Evolutionary conservation across 371 early-diverging fungal genomes (phyloP).

Genomic region (Actinomortierella wolfii): DNA sequence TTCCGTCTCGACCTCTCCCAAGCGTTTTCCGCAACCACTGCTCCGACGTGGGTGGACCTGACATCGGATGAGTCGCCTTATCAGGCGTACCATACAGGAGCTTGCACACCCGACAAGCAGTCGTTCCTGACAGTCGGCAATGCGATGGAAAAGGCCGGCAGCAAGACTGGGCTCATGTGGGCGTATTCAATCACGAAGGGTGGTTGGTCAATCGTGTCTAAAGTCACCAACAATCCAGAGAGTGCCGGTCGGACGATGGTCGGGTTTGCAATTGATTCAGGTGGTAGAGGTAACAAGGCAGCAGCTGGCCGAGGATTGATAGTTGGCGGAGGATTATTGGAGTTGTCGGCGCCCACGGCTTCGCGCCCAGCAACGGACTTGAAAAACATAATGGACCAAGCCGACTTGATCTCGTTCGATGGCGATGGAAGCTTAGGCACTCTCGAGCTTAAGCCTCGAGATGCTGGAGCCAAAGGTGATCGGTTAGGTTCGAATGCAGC

Average conservation of each 20-base stretch:
- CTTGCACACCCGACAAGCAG: conserved; percentile 20
- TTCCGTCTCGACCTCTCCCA: conserved; percentile 38
- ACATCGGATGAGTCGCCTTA: conserved; percentile 37
- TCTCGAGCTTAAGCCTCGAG: conserved; percentile 10
- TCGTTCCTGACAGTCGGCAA: conserved; percentile 35
- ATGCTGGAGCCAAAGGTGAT: conserved; percentile 9
- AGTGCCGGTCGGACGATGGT: conserved; percentile 35
- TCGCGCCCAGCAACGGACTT: conserved; percentile 16
- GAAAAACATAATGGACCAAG: conserved; percentile 16
- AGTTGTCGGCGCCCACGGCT: neutral
- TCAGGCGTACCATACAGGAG: conserved; percentile 37
- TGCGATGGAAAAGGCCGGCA: conserved; percentile 3
- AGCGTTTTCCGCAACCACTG: conserved; percentile 12
- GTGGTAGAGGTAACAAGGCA: too few species aligned
- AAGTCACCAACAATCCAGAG: neutral
- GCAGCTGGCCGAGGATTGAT: conserved; percentile 4
- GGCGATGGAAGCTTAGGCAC: conserved; percentile 3
- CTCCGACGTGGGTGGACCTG: conserved; percentile 31
- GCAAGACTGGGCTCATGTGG: conserved; percentile 22
- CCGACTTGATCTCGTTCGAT: conserved; percentile 12
- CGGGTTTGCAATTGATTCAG: conserved; percentile 15
- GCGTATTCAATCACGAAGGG: conserved; percentile 30
- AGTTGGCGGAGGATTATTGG: conserved; percentile 33
- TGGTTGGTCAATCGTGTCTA: conserved; percentile 17
- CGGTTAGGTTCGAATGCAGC: conserved; percentile 27